Evolutionary conservation across 2,329 filamentous ascomycete species (phyloP), one percentile per base, ranked within the genome.

Genomic region (Monilinia vaccinii-corymbosi): DNA sequence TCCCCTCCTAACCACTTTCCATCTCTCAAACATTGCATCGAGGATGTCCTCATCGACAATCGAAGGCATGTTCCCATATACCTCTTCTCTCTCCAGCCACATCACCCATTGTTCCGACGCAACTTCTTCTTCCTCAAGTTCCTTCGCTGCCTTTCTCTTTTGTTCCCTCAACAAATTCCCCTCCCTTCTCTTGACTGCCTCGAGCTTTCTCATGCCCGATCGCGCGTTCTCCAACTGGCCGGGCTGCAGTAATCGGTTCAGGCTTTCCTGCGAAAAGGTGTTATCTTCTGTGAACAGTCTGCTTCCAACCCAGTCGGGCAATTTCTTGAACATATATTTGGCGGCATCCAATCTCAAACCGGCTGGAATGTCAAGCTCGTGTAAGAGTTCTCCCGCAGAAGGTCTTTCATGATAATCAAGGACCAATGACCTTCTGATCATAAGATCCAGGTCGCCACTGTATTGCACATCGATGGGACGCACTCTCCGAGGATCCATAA

Each of bases 401-500:
- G 55, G 55, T 31, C 55, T 48, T 23, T 49, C 7, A 4, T 40
- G 40, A 7, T 40, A 8, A 38, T 57, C 44, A 36, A 57, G 23
- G n/a, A 40, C 32, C 16, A 48, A 40, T 13, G 55, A 36, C 13
- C 14, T 45, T n/a, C 25, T n/a, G 23, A 56, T 23, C 53, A 48
- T 47, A 7, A 5, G 9, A 21, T 53, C 38, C 8, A 53, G n/a
- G 4, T 53, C 50, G 18, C n/a, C 50, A 31, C 50, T 53, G 11
- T 42, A 53, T 6, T 21, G 25, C 14, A 16, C 1, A 2, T 31
- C 25, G 36, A 53, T 53, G 6, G 50, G 18, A 28, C 16, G 16
- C 10, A 42, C 7, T 42, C 50, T 53, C 31, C 36, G 31, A n/a
- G 50, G 25, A 16, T 53, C 50, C 50, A 53, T 53, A 6, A 40